Conservation (phyloP, 2,329 filamentous ascomycete genomes). For the Nigrograna mackinnonii region DNA sequence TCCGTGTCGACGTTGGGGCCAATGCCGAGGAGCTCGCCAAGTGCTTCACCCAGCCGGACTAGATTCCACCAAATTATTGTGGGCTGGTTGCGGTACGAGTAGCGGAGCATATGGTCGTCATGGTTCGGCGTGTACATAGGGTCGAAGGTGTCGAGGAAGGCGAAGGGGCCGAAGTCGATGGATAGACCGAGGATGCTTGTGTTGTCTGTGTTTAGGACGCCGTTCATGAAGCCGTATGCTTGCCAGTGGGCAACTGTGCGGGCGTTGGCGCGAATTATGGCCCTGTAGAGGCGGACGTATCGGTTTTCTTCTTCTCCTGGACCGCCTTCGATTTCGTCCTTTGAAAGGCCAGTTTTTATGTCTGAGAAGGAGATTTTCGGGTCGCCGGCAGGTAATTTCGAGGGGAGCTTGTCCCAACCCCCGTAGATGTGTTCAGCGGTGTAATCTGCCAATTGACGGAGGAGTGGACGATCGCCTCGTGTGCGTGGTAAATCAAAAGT, state of each 20-base stretch:
- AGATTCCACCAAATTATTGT: constrained; percentile 99
- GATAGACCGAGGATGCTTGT: constrained; percentile 88
- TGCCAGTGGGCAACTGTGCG: constrained; percentile 91
- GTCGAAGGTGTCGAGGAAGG: constrained; percentile 97
- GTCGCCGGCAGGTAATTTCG: constrained; percentile 51
- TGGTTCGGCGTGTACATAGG: constrained; percentile 95
- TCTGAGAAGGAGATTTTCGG: constrained; percentile 53
- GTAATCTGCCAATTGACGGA: constrained; percentile 78
- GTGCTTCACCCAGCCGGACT: constrained; percentile 82
- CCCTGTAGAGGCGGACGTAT: constrained; percentile 84
- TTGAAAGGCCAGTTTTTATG: constrained; percentile 52
- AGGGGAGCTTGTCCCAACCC: constrained; percentile 84
- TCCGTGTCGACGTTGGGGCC: constrained; percentile 72
- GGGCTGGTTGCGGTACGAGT: constrained; percentile 92
- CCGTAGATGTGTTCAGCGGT: constrained; percentile 84
- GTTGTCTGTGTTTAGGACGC: constrained; percentile 97
- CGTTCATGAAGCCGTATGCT: constrained; percentile 99
- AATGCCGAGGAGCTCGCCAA: constrained; percentile 86
- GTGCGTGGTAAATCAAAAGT: constrained; percentile 91
- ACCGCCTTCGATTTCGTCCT: constrained; percentile 67
- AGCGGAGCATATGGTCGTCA: constrained; percentile 85
- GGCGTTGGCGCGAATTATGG: constrained; percentile 84
- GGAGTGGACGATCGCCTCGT: constrained; percentile 74
- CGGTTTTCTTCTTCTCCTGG: constrained; percentile 76
- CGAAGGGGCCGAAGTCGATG: constrained; percentile 95